Percentiles rank a stretch among this genome's conserved stretches.
Conservation (phyloP, 1,284 basidiomycete species). For the Ustilago esculenta region DNA sequence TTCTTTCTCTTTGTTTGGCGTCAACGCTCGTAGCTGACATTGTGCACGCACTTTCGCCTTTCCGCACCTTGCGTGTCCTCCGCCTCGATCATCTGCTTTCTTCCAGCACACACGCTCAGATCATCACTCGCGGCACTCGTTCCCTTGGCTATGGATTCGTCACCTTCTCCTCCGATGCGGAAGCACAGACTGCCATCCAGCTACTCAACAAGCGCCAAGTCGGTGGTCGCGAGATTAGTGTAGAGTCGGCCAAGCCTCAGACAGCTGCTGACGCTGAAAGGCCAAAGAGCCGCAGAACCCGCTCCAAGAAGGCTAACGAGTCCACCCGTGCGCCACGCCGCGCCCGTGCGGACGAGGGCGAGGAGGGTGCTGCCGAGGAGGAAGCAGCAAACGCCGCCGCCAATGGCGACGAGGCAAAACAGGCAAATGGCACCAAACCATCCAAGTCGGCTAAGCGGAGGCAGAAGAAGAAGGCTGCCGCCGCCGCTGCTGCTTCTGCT, state of each 20-base stretch:
- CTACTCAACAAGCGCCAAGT: constrained; percentile 61
- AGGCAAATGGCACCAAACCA: constrained; percentile 30
- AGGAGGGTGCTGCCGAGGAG: constrained; percentile 53
- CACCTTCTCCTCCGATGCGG: constrained; percentile 57
- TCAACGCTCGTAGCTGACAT: not conserved
- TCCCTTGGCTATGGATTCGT: constrained; percentile 64
- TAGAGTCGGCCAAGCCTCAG: constrained; percentile 61
- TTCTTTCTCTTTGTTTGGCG: not conserved
- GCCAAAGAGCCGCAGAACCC: constrained; percentile 19
- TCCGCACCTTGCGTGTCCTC: not conserved
- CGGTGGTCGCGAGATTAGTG: constrained; percentile 61
- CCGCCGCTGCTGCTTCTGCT: too few species aligned
- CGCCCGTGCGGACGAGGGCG: constrained; percentile 56
- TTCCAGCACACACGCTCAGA: constrained; percentile 52
- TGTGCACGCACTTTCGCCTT: not conserved
- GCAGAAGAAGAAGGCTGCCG: constrained; percentile 49
- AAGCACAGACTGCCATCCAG: constrained; percentile 56
- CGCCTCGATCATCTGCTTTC: not conserved
- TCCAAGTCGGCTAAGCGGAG: constrained; percentile 51
- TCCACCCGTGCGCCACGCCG: constrained; percentile 43
- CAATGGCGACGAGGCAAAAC: constrained; percentile 19
- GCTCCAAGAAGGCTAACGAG: constrained; percentile 36
- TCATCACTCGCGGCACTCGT: constrained; percentile 64
- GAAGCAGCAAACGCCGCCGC: constrained; percentile 34
- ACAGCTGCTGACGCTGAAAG: constrained; percentile 34